phyloP scores from a whole-genome alignment of 2,329 filamentous ascomycete species.

The Orbilia blumenaviensis region DNA sequence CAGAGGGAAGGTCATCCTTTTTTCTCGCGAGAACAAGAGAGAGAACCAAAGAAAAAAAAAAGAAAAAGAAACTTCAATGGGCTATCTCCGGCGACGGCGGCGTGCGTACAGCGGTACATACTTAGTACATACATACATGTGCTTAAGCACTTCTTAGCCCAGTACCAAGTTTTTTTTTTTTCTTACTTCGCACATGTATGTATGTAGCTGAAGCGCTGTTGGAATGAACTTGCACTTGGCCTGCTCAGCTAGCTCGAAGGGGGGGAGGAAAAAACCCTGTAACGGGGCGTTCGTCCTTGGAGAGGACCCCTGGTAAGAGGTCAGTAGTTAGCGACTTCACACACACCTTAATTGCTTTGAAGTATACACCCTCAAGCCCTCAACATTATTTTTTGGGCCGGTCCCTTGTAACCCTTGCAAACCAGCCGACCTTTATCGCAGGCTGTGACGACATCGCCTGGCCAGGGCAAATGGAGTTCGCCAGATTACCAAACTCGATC shows the following conservation, averaged over 20 bases:
- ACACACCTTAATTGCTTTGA: neutral
- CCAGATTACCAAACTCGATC: neutral
- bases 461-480: slow-evolving; percentile 5
- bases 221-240: too few species aligned
- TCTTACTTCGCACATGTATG: too few species aligned
- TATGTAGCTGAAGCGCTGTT: too few species aligned
- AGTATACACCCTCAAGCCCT: too few species aligned
- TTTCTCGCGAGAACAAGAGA: neutral
- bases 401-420: too few species aligned
- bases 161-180: slow-evolving; percentile 12
- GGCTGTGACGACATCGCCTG: slow-evolving; percentile 8
- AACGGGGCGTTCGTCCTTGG: neutral
- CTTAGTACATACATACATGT: neutral
- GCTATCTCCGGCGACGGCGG: slow-evolving; percentile 19
- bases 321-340: slow-evolving; percentile 6
- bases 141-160: slow-evolving; percentile 20
- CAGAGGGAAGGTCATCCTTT: slow-evolving; percentile 34
- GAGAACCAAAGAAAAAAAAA: neutral
- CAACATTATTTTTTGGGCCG: slow-evolving; percentile 6
- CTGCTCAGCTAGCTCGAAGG: neutral
- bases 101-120: too few species aligned
- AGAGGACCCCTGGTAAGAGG: neutral
- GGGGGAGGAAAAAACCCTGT: neutral
- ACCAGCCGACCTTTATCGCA: slow-evolving; percentile 13
- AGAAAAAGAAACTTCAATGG: neutral